A percentile compares a stretch with the other conserved stretches of the same genome.
phyloP scores from a whole-genome alignment of 352 stramenopile genomes.

The Blastocystis sp. region DNA sequence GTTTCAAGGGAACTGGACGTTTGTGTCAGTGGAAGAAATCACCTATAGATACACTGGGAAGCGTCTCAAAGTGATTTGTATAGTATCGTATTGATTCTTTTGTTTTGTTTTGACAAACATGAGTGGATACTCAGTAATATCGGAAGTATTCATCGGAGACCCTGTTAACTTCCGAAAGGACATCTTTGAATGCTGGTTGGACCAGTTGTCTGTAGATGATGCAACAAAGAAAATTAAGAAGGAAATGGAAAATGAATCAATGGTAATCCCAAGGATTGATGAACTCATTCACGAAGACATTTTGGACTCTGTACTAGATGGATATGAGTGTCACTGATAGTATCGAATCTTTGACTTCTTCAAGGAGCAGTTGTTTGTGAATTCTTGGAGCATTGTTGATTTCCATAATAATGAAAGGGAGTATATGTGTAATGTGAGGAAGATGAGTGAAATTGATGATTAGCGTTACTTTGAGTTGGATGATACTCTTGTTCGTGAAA shows the following conservation, averaged over 20 bases:
- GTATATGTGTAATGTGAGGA: constrained; percentile 22
- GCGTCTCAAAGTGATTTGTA: not conserved
- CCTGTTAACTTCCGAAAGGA: constrained; percentile 46
- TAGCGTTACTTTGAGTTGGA: constrained; percentile 48
- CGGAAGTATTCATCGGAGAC: constrained; percentile 55
- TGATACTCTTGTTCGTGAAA: not conserved
- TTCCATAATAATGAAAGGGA: constrained; percentile 4
- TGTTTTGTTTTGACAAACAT: not conserved
- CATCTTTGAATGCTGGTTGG: constrained; percentile 24
- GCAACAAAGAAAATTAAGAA: constrained; percentile 1
- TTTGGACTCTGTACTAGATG: constrained; percentile 2
- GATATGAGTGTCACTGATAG: not conserved
- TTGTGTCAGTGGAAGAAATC: not conserved
- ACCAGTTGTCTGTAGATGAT: not conserved
- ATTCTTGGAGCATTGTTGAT: constrained; percentile 53
- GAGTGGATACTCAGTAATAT: constrained; percentile 23
- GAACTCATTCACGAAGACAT: constrained; percentile 36
- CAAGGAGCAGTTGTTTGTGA: constrained; percentile 29
- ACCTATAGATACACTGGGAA: constrained; percentile 25
- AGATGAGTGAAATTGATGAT: not conserved
- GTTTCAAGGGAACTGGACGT: constrained; percentile 34
- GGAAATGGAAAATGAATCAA: not conserved
- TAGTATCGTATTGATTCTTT: not conserved
- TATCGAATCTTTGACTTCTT: constrained; percentile 59
- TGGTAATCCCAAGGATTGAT: not conserved